Percentiles rank a stretch among this genome's conserved stretches.
phyloP scores from a whole-genome alignment of 108 stramenopile species.

The Skeletonema potamos region DNA sequence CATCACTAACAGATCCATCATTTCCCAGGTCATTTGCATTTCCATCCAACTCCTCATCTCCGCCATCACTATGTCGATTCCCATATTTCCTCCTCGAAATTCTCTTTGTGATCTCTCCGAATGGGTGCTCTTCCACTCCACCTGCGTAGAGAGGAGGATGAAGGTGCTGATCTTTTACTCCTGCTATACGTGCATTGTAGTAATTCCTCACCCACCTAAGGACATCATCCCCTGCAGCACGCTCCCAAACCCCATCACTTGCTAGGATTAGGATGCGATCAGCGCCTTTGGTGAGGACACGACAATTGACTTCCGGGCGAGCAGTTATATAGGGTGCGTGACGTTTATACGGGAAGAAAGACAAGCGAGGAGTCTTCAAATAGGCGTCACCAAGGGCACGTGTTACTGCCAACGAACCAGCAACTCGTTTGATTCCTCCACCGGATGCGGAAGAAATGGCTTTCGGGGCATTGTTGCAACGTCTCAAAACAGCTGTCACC shows the following conservation, averaged over 20 bases:
- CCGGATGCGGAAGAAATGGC: constrained; percentile 74
- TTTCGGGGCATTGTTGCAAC: constrained; percentile 83
- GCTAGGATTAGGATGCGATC: constrained; percentile 82
- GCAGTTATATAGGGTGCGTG: constrained; percentile 87
- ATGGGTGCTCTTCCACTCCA: constrained; percentile 17
- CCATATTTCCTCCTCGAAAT: constrained; percentile 18
- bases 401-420: constrained; percentile 83
- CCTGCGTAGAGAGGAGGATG: constrained; percentile 14
- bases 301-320: constrained; percentile 82
- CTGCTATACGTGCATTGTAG: constrained; percentile 66
- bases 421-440: constrained; percentile 88
- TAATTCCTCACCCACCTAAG: constrained; percentile 74
- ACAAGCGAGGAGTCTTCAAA: constrained; percentile 76
- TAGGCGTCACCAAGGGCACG: constrained; percentile 87
- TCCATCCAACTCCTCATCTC: constrained; percentile 1
- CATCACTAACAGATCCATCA: constrained; percentile 1
- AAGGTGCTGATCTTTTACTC: constrained; percentile 46
- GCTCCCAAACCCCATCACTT: constrained; percentile 89
- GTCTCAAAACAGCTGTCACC: constrained; percentile 72
- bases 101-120: constrained; percentile 23
- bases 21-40: background rate
- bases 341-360: constrained; percentile 81
- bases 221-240: constrained; percentile 70
- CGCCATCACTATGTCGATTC: constrained; percentile 6
- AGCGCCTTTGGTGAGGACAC: constrained; percentile 59